phyloP scores from a whole-genome alignment of 1,139 yeast species.

The Petasospora fabianii region DNA sequence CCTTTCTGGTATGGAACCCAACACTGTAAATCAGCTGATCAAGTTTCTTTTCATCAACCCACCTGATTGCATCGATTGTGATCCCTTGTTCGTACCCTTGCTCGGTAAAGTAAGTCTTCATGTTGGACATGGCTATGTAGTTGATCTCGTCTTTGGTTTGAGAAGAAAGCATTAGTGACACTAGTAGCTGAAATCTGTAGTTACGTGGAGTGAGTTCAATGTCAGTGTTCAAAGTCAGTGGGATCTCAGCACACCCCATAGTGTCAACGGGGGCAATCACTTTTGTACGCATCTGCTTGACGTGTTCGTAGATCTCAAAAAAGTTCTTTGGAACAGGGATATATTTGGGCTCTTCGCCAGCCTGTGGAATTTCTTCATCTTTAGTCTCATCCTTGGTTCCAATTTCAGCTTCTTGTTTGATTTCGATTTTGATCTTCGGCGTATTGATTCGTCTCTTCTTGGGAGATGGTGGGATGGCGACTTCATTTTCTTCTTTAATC shows the following conservation, averaged over 20 bases:
- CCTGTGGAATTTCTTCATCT: conserved; percentile 3
- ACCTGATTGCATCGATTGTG: conserved; percentile 41
- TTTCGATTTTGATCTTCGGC: conserved; percentile 1
- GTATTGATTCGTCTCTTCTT: conserved; percentile 1
- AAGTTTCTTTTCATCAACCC: conserved; percentile 51
- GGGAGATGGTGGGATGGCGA: conserved; percentile 4
- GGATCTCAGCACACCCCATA: conserved; percentile 82
- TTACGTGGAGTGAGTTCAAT: conserved; percentile 36
- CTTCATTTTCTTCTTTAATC: conserved; percentile 4
- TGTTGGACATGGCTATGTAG: conserved; percentile 61
- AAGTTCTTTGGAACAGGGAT: conserved; percentile 42
- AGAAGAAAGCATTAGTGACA: conserved; percentile 82
- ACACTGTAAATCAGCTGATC: conserved; percentile 71
- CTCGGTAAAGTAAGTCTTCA: conserved; percentile 46
- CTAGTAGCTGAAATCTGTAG: conserved; percentile 68
- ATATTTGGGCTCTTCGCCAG: neutral
- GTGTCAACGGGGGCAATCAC: conserved; percentile 80
- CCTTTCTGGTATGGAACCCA: conserved; percentile 83
- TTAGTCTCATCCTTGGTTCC: conserved; percentile 4
- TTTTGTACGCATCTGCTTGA: conserved; percentile 61
- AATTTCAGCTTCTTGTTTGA: conserved; percentile 7
- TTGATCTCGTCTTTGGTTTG: conserved; percentile 92
- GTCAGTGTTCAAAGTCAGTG: conserved; percentile 40
- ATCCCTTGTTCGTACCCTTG: conserved; percentile 38
- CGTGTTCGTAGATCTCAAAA: conserved; percentile 52